A percentile compares a stretch with the other conserved stretches of the same genome.
Conservation (phyloP, 805 yeast species). For the Starmerella asiatica region DNA sequence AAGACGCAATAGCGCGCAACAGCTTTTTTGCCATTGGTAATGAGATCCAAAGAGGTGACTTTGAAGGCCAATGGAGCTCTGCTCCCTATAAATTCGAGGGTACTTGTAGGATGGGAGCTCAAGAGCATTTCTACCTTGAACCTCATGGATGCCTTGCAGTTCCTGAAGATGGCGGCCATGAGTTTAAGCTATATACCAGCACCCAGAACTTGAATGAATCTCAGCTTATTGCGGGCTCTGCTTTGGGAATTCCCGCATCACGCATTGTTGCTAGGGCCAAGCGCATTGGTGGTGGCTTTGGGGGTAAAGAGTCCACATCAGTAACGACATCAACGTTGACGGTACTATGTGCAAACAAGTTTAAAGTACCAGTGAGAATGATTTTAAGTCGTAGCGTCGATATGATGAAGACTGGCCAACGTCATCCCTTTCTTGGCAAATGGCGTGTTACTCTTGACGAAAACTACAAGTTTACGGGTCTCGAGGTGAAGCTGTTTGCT, state of each 20-base stretch:
- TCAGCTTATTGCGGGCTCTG: slow-evolving; percentile 33
- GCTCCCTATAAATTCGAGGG: slow-evolving; percentile 31
- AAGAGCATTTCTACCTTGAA: slow-evolving; percentile 39
- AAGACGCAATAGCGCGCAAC: slow-evolving; percentile 33
- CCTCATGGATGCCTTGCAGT: slow-evolving; percentile 34
- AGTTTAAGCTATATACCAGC: slow-evolving; percentile 33
- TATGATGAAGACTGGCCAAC: slow-evolving; percentile 35
- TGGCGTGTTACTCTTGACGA: slow-evolving; percentile 35
- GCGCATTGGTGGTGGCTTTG: slow-evolving; percentile 39
- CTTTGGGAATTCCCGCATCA: slow-evolving; percentile 33
- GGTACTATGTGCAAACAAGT: slow-evolving; percentile 34
- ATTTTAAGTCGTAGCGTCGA: slow-evolving; percentile 33
- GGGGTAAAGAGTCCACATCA: slow-evolving; percentile 37
- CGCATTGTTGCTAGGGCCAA: slow-evolving; percentile 33
- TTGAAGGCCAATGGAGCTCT: slow-evolving; percentile 28
- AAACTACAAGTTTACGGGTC: slow-evolving; percentile 31
- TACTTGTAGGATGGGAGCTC: slow-evolving; percentile 33
- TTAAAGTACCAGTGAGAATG: slow-evolving; percentile 33
- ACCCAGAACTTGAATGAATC: slow-evolving; percentile 36
- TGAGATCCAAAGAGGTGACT: slow-evolving; percentile 31
- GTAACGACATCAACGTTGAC: slow-evolving; percentile 31
- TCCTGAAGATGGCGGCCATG: slow-evolving; percentile 34
- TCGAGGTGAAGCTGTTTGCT: slow-evolving; percentile 31
- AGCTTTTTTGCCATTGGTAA: slow-evolving; percentile 31
- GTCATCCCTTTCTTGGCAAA: slow-evolving; percentile 35